Evolutionary conservation across 371 early-diverging fungal genomes (phyloP).

Genomic region (Chytridiales sp.): DNA sequence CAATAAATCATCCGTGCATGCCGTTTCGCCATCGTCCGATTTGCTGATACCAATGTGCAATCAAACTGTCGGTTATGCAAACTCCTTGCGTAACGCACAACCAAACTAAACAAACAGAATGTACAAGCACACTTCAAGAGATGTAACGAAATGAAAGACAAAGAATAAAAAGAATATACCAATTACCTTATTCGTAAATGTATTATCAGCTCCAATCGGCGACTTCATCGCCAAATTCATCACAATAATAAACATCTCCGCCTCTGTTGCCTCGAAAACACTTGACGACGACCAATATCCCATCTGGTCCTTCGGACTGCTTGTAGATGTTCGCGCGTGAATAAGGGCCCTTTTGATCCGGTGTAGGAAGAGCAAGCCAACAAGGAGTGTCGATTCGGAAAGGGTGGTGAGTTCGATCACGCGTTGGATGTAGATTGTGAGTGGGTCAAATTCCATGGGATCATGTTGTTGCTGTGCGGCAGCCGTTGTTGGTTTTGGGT

Average conservation of each 20-base stretch:
- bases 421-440: neutral
- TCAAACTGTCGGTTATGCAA: too few relatives aligned
- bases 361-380: constrained; percentile 1
- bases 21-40: too few relatives aligned
- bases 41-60: too few relatives aligned
- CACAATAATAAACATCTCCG: constrained; percentile 12
- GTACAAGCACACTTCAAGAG: neutral
- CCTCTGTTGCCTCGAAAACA: neutral
- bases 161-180: neutral
- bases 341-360: constrained; percentile 2
- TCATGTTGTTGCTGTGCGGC: too few relatives aligned
- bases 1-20: too few relatives aligned
- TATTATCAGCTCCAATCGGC: constrained; percentile 28
- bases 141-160: neutral
- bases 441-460: too few relatives aligned
- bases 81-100: too few relatives aligned
- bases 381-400: neutral
- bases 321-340: neutral
- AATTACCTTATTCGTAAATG: constrained; percentile 24
- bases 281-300: neutral
- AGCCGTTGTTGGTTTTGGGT: neutral
- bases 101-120: neutral
- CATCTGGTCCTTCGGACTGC: neutral
- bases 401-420: constrained; percentile 6
- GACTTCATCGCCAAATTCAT: constrained; percentile 32